Conservation (phyloP, 192 early-diverging fungal genomes). For the Podila clonocystis region DNA sequence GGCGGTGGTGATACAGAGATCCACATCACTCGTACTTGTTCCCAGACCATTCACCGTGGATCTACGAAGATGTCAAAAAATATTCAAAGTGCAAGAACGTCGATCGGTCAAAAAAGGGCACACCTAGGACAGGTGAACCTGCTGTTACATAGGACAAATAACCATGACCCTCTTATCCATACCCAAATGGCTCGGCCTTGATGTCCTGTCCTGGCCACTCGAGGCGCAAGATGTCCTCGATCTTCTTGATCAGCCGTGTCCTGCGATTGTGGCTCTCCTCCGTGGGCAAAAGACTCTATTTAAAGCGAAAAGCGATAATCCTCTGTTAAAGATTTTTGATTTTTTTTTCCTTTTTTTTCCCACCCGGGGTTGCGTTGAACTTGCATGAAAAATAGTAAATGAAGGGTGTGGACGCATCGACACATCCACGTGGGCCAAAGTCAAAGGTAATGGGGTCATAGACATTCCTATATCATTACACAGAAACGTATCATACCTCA, state of each 20-base stretch:
- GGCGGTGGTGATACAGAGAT: constrained; percentile 90
- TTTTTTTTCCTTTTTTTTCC: too few species aligned
- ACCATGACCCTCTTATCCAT: constrained; percentile 21
- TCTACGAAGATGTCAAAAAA: constrained; percentile 42
- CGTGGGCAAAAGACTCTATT: constrained; percentile 67
- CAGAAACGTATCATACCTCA: constrained; percentile 28
- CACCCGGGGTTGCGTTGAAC: background rate
- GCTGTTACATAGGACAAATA: background rate
- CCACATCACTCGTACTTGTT: constrained; percentile 86
- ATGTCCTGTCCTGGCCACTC: constrained; percentile 89
- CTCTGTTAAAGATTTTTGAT: background rate
- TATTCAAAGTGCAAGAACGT: background rate
- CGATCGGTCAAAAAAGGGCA: constrained; percentile 4
- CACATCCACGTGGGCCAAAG: background rate
- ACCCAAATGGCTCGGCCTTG: constrained; percentile 90
- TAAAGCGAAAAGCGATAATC: background rate
- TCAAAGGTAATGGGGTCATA: background rate
- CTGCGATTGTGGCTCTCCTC: constrained; percentile 74
- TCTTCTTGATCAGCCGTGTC: constrained; percentile 77
- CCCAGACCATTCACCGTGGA: constrained; percentile 92
- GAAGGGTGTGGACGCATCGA: background rate
- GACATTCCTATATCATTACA: background rate
- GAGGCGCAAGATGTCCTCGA: constrained; percentile 76
- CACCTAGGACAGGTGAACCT: background rate
- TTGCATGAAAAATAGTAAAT: background rate